Evolutionary conservation across 2,329 filamentous ascomycete species (phyloP).

Genomic region (Pseudocercospora eumusae): DNA sequence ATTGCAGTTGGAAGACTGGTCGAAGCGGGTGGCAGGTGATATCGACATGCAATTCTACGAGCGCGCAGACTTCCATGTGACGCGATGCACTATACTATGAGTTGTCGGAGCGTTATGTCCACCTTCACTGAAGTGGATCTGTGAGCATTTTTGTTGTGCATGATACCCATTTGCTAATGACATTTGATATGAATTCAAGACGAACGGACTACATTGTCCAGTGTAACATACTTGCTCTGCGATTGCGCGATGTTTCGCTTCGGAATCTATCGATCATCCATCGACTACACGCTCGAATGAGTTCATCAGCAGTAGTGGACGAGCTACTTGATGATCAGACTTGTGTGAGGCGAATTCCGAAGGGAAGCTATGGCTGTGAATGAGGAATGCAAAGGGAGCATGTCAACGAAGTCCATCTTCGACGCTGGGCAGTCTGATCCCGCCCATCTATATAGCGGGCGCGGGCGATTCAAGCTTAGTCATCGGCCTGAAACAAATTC

Average conservation of each 20-base stretch:
- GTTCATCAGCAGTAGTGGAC: too few relatives aligned
- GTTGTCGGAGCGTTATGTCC: slow-evolving; percentile 29
- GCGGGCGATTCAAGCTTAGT: background rate
- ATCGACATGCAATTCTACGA: slow-evolving; percentile 16
- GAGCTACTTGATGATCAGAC: too few relatives aligned
- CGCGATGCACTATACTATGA: slow-evolving; percentile 29
- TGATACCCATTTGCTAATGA: slow-evolving; percentile 18
- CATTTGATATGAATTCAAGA: background rate
- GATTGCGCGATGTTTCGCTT: background rate
- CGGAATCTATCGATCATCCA: too few relatives aligned
- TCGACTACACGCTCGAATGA: too few relatives aligned
- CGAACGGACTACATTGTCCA: background rate
- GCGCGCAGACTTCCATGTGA: slow-evolving; percentile 20
- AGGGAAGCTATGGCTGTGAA: background rate
- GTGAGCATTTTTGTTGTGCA: slow-evolving; percentile 11
- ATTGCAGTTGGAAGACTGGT: slow-evolving; percentile 8
- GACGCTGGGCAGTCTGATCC: too few relatives aligned
- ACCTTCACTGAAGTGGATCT: background rate
- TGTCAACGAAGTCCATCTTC: too few relatives aligned
- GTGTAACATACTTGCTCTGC: background rate
- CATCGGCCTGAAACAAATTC: background rate
- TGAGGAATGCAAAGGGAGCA: too few relatives aligned
- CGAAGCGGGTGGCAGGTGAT: slow-evolving; percentile 1
- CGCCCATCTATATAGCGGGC: too few relatives aligned
- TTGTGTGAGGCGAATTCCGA: background rate